phyloP scores from a whole-genome alignment of 768 basidiomycete genomes.

The Panus rudis region DNA sequence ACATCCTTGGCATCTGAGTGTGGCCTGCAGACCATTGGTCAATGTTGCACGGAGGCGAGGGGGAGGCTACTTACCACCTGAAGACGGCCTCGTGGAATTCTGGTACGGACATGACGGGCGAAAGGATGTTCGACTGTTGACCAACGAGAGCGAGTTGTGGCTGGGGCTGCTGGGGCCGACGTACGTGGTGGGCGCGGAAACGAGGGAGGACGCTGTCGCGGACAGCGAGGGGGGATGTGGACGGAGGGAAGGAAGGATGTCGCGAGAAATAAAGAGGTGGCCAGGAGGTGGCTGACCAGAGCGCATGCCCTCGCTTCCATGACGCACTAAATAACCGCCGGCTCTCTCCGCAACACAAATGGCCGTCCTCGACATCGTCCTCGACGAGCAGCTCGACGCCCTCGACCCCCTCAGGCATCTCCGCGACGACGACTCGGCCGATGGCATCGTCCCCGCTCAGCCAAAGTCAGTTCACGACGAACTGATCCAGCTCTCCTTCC shows the following conservation, averaged over 20 bases:
- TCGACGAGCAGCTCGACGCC: conserved; percentile 49
- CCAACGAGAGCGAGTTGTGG: conserved; percentile 7
- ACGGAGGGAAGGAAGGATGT: not conserved
- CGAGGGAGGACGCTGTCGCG: conserved; percentile 5
- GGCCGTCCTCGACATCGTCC: conserved; percentile 30
- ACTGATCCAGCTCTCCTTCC: conserved; percentile 38
- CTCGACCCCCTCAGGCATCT: conserved; percentile 57
- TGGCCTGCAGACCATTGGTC: conserved; percentile 39
- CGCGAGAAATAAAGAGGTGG: not conserved
- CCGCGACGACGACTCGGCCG: conserved; percentile 31
- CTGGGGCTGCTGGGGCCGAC: not conserved
- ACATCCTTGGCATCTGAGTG: conserved; percentile 47
- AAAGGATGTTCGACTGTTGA: conserved; percentile 8
- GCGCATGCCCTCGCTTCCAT: not conserved
- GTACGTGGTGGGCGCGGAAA: conserved; percentile 1
- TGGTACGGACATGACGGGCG: conserved; percentile 15
- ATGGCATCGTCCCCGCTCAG: conserved; percentile 45
- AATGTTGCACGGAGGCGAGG: not conserved
- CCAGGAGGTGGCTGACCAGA: not conserved
- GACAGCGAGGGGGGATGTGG: conserved; percentile 3
- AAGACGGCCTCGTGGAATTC: conserved; percentile 18
- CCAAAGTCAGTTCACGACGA: conserved; percentile 42
- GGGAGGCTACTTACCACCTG: conserved; percentile 13
- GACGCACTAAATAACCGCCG: not conserved
- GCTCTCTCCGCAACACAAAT: not conserved